Conservation (phyloP, 345 rosid species). For the Capsella bursapastoris region DNA sequence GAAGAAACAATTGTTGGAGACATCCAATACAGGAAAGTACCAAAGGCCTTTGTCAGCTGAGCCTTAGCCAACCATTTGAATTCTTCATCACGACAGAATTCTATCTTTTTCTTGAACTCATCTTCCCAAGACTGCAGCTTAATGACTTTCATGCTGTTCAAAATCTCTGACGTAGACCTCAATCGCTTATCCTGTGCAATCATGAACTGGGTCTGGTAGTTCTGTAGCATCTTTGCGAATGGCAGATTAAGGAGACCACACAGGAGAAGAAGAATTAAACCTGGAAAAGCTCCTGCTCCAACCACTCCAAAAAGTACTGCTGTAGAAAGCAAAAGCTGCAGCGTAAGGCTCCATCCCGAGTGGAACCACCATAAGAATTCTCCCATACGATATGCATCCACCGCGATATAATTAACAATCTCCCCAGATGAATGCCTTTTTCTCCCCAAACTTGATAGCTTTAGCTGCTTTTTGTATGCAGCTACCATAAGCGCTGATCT, state of each 20-base stretch:
- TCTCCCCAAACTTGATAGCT: constrained; percentile 69
- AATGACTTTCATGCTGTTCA: constrained; percentile 77
- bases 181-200: constrained; percentile 71
- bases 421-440: constrained; percentile 74
- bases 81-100: constrained; percentile 58
- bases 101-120: constrained; percentile 65
- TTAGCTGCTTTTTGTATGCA: constrained; percentile 63
- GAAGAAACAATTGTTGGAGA: constrained; percentile 75
- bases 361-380: constrained; percentile 87
- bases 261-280: constrained; percentile 55
- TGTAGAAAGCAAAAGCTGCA: constrained; percentile 62
- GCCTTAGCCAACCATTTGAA: constrained; percentile 66
- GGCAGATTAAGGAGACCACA: constrained; percentile 64
- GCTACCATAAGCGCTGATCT: constrained; percentile 81
- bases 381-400: constrained; percentile 85
- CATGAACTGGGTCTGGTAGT: constrained; percentile 70
- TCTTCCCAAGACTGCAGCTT: constrained; percentile 89
- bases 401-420: constrained; percentile 72
- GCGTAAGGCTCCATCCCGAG: constrained; percentile 52
- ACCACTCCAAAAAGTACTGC: constrained; percentile 61
- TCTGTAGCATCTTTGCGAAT: constrained; percentile 59
- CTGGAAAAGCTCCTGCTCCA: constrained; percentile 70
- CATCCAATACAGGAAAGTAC: constrained; percentile 67
- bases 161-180: constrained; percentile 65
- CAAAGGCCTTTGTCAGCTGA: constrained; percentile 57